Conservation (phyloP, 306 rosid species). For the Prosopis cineraria region DNA sequence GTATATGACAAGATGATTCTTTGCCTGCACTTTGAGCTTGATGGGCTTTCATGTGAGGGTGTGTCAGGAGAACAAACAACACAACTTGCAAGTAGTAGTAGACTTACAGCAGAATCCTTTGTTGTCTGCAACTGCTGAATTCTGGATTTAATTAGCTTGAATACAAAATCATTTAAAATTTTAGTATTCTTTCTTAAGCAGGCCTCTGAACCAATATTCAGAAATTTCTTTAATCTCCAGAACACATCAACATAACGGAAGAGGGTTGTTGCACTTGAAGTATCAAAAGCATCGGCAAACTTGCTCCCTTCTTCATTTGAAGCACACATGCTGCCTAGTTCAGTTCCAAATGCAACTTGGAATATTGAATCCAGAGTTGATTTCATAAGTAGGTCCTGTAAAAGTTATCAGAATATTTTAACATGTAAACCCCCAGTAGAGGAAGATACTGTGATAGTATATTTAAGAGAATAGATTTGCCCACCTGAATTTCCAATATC, state of each 20-base stretch:
- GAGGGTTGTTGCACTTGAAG: conserved; percentile 59
- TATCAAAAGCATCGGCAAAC: conserved; percentile 63
- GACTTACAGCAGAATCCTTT: conserved; percentile 52
- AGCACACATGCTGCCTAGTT: conserved; percentile 80
- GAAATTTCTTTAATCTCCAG: conserved; percentile 73
- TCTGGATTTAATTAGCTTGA: conserved; percentile 55
- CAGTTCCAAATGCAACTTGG: conserved; percentile 79
- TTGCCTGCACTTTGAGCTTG: neutral
- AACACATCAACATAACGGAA: conserved; percentile 68
- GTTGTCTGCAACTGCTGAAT: conserved; percentile 50
- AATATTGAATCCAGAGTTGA: conserved; percentile 72
- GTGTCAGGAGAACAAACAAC: neutral
- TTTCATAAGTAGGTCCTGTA: conserved; percentile 65
- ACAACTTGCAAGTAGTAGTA: conserved; percentile 15
- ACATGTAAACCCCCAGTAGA: conserved; percentile 3
- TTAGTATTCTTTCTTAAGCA: conserved; percentile 40
- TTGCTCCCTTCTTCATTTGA: conserved; percentile 70
- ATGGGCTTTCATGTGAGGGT: neutral
- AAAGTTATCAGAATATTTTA: neutral
- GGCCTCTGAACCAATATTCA: conserved; percentile 75
- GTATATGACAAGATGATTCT: too few species aligned
- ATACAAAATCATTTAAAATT: conserved; percentile 53
- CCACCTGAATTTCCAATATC: conserved; percentile 66
- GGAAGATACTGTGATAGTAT: conserved; percentile 1
- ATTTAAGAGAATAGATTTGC: conserved; percentile 24